These are phyloP conservation scores for Ophiostoma triangulosporum DNA, from an alignment of 2,329 filamentous ascomycete species.

Conservation along the genomic window DNA sequence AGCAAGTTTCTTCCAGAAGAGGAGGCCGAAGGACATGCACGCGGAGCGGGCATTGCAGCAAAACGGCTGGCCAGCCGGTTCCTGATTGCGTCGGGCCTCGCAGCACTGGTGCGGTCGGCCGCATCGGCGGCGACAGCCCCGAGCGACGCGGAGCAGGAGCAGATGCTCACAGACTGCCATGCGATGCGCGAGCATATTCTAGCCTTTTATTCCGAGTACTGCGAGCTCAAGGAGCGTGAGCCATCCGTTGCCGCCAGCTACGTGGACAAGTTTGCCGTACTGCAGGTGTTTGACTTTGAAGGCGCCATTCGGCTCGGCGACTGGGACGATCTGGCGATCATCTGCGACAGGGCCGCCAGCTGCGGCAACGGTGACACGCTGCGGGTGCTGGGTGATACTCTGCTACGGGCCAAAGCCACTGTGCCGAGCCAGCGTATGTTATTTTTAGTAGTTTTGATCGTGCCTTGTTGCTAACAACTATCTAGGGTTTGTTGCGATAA, in stretches of 20 bases:
- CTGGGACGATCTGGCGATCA: conserved; percentile 50
- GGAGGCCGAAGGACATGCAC: conserved; percentile 21
- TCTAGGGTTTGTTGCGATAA: conserved; percentile 35
- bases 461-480: not conserved
- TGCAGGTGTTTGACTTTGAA: conserved; percentile 71
- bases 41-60: conserved; percentile 28
- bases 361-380: conserved; percentile 35
- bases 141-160: conserved; percentile 25
- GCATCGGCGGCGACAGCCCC: conserved; percentile 28
- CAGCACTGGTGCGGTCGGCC: conserved; percentile 33
- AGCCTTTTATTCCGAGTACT: conserved; percentile 37
- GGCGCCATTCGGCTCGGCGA: conserved; percentile 50
- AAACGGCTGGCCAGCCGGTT: conserved; percentile 60
- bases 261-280: conserved; percentile 48
- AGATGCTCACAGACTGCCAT: conserved; percentile 47
- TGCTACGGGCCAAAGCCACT: conserved; percentile 39
- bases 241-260: conserved; percentile 18
- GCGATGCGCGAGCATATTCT: conserved; percentile 45
- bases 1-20: conserved; percentile 32
- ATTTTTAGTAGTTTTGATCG: not conserved
- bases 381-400: conserved; percentile 52
- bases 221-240: conserved; percentile 25
- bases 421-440: conserved; percentile 7
- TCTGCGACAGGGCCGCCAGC: conserved; percentile 39
- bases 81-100: conserved; percentile 38